These are phyloP conservation scores for Fraxinus floribunda DNA, from an alignment of 305 asterid genomes.

Conservation along the genomic window DNA sequence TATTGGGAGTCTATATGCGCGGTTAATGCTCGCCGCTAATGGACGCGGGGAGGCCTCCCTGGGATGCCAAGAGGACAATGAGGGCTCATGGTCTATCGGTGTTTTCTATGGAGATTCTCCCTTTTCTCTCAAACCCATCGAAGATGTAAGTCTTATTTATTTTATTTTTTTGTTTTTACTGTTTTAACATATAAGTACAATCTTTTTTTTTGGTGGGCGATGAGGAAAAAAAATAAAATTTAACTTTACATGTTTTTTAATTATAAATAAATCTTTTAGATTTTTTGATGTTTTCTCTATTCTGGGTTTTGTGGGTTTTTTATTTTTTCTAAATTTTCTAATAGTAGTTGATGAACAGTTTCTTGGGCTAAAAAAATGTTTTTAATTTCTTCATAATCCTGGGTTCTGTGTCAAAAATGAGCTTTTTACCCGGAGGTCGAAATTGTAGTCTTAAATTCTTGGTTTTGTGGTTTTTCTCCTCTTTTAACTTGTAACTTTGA, in stretches of 20 bases:
- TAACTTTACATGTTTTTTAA: neutral
- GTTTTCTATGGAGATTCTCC: constrained; percentile 88
- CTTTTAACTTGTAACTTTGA: neutral
- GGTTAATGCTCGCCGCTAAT: constrained; percentile 55
- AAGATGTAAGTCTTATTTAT: constrained; percentile 51
- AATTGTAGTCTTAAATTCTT: neutral
- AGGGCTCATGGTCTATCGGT: constrained; percentile 93
- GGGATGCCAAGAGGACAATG: constrained; percentile 70
- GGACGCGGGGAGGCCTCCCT: constrained; percentile 47
- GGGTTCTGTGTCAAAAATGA: neutral
- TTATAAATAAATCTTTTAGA: neutral
- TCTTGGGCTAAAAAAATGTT: neutral
- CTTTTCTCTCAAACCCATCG: constrained; percentile 82
- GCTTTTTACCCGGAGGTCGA: neutral
- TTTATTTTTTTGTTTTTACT: neutral
- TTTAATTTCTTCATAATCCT: neutral
- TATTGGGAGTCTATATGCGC: constrained; percentile 54
- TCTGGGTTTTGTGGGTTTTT: neutral
- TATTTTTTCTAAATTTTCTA: neutral
- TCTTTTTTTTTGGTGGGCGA: neutral
- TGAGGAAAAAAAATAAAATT: neutral
- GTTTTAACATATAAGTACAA: neutral
- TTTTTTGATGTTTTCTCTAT: neutral
- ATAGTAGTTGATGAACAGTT: neutral
- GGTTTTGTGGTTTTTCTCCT: neutral